Evolutionary conservation across 306 rosid genomes (phyloP), one percentile per base, ranked within the genome.

Genomic region (Phaseolus lunatus): DNA sequence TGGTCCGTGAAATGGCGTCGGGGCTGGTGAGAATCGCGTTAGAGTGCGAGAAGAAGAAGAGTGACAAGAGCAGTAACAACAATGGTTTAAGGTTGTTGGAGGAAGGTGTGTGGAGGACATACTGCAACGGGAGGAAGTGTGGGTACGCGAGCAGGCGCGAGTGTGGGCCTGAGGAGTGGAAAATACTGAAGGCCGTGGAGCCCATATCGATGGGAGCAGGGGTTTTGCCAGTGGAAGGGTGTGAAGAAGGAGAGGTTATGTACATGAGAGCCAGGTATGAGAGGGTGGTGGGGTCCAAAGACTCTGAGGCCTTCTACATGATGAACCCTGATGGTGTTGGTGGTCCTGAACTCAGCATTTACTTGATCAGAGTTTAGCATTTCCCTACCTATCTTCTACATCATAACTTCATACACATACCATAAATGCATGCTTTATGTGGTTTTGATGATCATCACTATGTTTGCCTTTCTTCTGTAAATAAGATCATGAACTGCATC

Each of bases 121-220:
- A 90, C 66, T 94, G 98, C 39, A 94, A 94, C 48, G 97, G 97
- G 0, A 88, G 89, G 83, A 94, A 89, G 81, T 89, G 90, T 16
- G 98, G 97, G 73, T 87, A 81, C 50, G 96, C 91, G 4, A 81
- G 73, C 61, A 77, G 77, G 33, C 69, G 77, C 0, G 95, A 88
- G 10, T 86, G 92, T 59, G 88, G 97, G 18, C n/a, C 80, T 0
- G 93, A 90, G 71, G 97, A 95, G 58, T 88, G 91, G 93, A 88
- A 85, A 81, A 87, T 95, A 19, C 48, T 95, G 82, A 88, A 86
- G 71, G 96, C 98, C 0, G 87, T 95, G 78, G 96, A 82, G 77
- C 92, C 96, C 3, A 85, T 95, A 26, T 80, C 97, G 15, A 92
- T 92, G 97, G 98, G 97, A 0, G 98, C 97, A 0, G 97, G 98